A percentile compares a stretch with the other conserved stretches of the same genome.
phyloP scores from a whole-genome alignment of 2,329 filamentous ascomycete genomes.

The Exophiala sideris region DNA sequence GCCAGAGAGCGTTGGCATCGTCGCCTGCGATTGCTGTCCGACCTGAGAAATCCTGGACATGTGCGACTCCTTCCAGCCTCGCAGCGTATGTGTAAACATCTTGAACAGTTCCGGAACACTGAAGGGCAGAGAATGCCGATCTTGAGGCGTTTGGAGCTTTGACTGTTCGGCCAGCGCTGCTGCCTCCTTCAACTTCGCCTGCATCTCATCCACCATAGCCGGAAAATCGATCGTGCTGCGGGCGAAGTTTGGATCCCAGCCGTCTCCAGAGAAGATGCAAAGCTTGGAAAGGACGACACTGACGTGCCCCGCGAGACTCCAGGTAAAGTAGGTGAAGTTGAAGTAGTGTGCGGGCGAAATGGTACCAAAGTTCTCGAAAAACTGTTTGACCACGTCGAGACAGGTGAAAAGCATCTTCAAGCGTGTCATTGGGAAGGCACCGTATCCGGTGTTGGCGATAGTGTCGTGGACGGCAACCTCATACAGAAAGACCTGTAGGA shows the following conservation, averaged over 20 bases:
- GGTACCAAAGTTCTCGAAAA: constrained; percentile 50
- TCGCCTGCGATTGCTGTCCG: neutral
- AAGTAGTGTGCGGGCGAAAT: constrained; percentile 46
- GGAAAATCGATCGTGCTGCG: constrained; percentile 27
- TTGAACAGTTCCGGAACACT: neutral
- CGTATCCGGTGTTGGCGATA: constrained; percentile 40
- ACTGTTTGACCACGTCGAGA: constrained; percentile 46
- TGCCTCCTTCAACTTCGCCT: constrained; percentile 25
- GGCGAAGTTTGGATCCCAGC: constrained; percentile 31
- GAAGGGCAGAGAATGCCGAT: neutral
- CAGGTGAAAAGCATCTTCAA: constrained; percentile 53
- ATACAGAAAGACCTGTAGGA: constrained; percentile 31
- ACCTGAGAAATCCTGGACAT: neutral
- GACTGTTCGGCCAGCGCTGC: neutral
- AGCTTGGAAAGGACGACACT: constrained; percentile 30
- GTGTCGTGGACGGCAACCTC: constrained; percentile 31
- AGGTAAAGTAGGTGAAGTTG: constrained; percentile 46
- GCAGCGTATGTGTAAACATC: neutral
- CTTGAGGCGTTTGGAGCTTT: neutral
- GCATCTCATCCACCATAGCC: constrained; percentile 20
- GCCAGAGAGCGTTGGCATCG: neutral
- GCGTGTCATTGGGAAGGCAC: constrained; percentile 37
- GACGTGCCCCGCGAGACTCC: constrained; percentile 49
- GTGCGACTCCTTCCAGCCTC: constrained; percentile 2
- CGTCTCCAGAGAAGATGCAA: constrained; percentile 25